Evolutionary conservation across 805 yeast species (phyloP).

Genomic region (Alloascoidea hylecoeti): DNA sequence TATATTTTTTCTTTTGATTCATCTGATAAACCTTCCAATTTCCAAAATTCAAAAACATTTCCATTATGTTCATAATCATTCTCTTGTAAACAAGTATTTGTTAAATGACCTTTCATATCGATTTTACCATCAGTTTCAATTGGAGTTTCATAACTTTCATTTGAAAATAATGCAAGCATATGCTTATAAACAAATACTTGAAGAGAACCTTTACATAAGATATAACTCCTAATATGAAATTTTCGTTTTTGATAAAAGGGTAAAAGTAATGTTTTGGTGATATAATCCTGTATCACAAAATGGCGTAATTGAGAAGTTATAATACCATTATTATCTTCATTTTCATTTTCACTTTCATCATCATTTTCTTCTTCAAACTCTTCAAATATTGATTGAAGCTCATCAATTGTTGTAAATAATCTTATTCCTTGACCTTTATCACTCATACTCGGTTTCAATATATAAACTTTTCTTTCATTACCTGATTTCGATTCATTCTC

Average conservation of each 20-base stretch:
- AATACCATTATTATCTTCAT: conserved; percentile 39
- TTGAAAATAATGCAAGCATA: conserved; percentile 75
- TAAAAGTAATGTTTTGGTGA: conserved; percentile 53
- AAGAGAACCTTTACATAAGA: conserved; percentile 60
- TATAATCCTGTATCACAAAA: conserved; percentile 79
- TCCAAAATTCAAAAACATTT: conserved; percentile 52
- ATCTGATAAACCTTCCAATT: conserved; percentile 27
- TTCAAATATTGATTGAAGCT: conserved; percentile 72
- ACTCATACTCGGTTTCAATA: conserved; percentile 92
- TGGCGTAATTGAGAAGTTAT: conserved; percentile 82
- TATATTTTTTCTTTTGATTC: conserved; percentile 27
- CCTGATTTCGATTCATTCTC: conserved; percentile 31
- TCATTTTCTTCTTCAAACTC: conserved; percentile 53
- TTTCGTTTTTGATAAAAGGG: conserved; percentile 48
- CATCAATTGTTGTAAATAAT: conserved; percentile 62
- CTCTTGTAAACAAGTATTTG: conserved; percentile 86
- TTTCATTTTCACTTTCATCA: conserved; percentile 1
- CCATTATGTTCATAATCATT: conserved; percentile 19
- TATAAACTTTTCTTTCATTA: conserved; percentile 42
- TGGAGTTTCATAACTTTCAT: conserved; percentile 27
- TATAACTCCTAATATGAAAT: conserved; percentile 83
- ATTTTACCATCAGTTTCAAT: conserved; percentile 15
- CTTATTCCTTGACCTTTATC: conserved; percentile 95
- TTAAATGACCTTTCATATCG: conserved; percentile 63
- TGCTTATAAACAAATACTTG: conserved; percentile 68